A percentile compares a stretch with the other conserved stretches of the same genome.
Evolutionary conservation across 768 basidiomycete genomes (phyloP).

Genomic region (Naganishia onofrii): DNA sequence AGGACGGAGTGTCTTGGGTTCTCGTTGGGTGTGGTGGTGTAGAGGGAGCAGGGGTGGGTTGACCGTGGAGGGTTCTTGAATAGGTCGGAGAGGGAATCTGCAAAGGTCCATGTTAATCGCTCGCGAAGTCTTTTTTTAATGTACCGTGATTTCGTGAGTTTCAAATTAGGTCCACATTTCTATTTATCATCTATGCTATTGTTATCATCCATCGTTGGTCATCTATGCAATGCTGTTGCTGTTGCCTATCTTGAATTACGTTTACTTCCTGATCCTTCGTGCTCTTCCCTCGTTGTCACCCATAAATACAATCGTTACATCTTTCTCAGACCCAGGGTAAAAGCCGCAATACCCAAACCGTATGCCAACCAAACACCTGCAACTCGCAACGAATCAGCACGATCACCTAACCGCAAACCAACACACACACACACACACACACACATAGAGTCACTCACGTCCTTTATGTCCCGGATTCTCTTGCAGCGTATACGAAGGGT

Average conservation of each 20-base stretch:
- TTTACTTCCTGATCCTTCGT: not conserved
- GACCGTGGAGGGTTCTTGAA: constrained; percentile 21
- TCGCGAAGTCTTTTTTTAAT: constrained; percentile 25
- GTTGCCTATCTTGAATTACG: not conserved
- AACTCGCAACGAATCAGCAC: not conserved
- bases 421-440: constrained; percentile 29
- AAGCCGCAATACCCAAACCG: constrained; percentile 62
- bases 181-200: not conserved
- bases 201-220: too few relatives aligned
- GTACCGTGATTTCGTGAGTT: constrained; percentile 24
- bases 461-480: constrained; percentile 59
- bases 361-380: constrained; percentile 54
- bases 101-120: constrained; percentile 26
- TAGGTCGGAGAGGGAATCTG: constrained; percentile 26
- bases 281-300: too few relatives aligned
- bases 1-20: constrained; percentile 22
- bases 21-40: constrained; percentile 10
- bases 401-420: constrained; percentile 14
- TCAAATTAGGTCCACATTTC: constrained; percentile 25
- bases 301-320: not conserved
- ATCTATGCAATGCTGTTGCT: not conserved
- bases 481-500: constrained; percentile 61
- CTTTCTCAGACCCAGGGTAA: constrained; percentile 57
- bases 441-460: constrained; percentile 54
- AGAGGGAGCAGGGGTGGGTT: constrained; percentile 6